These are phyloP conservation scores for Pterocarpus macrocarpus DNA, from an alignment of 306 rosid species.

Conservation along the genomic window DNA sequence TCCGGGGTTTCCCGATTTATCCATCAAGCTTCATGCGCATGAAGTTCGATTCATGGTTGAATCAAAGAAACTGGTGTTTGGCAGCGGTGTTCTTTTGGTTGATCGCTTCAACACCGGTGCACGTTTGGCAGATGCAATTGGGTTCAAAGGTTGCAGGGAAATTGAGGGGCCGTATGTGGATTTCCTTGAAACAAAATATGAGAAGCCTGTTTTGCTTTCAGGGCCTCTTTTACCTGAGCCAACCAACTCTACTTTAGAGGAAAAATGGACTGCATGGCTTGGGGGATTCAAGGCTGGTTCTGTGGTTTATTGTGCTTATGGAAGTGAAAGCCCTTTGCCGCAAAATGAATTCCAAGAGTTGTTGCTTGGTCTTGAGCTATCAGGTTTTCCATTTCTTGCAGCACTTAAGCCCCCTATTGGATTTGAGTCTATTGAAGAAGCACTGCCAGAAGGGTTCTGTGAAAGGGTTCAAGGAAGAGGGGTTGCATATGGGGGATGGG, in stretches of 20 bases:
- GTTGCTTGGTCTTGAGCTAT: constrained; percentile 47
- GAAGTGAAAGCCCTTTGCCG: constrained; percentile 38
- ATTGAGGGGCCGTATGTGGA: constrained; percentile 37
- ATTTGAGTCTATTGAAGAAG: constrained; percentile 36
- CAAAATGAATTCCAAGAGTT: constrained; percentile 30
- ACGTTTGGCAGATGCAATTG: constrained; percentile 23
- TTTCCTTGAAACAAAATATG: constrained; percentile 24
- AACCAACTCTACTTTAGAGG: constrained; percentile 14
- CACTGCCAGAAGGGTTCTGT: constrained; percentile 34
- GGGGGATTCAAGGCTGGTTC: constrained; percentile 7
- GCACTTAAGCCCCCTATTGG: constrained; percentile 42
- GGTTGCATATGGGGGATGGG: constrained; percentile 59
- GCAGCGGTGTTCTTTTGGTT: constrained; percentile 28
- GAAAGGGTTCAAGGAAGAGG: constrained; percentile 48
- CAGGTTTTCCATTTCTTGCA: constrained; percentile 51
- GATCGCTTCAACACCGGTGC: constrained; percentile 5
- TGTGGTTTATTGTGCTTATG: constrained; percentile 42
- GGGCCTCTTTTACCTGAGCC: constrained; percentile 48
- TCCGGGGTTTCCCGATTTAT: constrained; percentile 35
- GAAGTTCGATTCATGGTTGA: constrained; percentile 13
- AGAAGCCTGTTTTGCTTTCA: constrained; percentile 40
- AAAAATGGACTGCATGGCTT: constrained; percentile 44
- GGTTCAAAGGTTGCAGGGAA: constrained; percentile 47
- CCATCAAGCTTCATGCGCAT: constrained; percentile 32
- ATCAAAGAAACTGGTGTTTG: background rate